phyloP scores from a whole-genome alignment of 2,329 filamentous ascomycete genomes.

The Rugonectria rugulosa region DNA sequence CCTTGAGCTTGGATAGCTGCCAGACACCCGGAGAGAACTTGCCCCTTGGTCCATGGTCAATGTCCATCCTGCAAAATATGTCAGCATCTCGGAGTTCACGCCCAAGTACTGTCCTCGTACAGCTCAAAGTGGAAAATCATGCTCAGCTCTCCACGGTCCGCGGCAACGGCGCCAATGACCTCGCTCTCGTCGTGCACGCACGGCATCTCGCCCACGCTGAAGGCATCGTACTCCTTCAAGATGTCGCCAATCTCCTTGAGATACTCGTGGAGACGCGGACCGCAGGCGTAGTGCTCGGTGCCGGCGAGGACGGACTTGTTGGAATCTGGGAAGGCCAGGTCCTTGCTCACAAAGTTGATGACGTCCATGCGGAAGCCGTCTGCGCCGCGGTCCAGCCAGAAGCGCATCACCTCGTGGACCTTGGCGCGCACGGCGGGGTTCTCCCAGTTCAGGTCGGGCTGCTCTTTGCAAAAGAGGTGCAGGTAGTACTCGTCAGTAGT shows the following conservation, averaged over 20 bases:
- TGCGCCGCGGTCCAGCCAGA: slow-evolving; percentile 75
- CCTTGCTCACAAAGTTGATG: slow-evolving; percentile 73
- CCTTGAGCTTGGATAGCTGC: slow-evolving; percentile 60
- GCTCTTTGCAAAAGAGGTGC: slow-evolving; percentile 72
- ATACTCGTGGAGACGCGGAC: slow-evolving; percentile 56
- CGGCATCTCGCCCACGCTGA: slow-evolving; percentile 61
- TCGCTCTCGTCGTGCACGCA: slow-evolving; percentile 51
- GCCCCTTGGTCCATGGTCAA: slow-evolving; percentile 55
- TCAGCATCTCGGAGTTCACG: background rate
- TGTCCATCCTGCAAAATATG: slow-evolving; percentile 50
- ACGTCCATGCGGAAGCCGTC: slow-evolving; percentile 74
- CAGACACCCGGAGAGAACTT: slow-evolving; percentile 54
- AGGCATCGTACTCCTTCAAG: slow-evolving; percentile 55
- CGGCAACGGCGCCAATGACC: slow-evolving; percentile 58
- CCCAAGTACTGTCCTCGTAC: slow-evolving; percentile 42
- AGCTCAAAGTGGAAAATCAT: slow-evolving; percentile 80
- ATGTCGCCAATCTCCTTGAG: slow-evolving; percentile 54
- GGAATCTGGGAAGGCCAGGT: slow-evolving; percentile 62
- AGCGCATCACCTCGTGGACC: slow-evolving; percentile 73
- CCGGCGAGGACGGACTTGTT: slow-evolving; percentile 42
- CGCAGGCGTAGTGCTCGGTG: slow-evolving; percentile 61
- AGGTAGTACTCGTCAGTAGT: slow-evolving; percentile 64
- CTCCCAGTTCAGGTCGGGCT: slow-evolving; percentile 84
- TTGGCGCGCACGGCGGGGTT: slow-evolving; percentile 69
- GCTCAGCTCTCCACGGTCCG: slow-evolving; percentile 66